Percentiles rank a stretch among this genome's conserved stretches.
Conservation (phyloP, 1,284 basidiomycete genomes). For the Neonothopanus nambi region DNA sequence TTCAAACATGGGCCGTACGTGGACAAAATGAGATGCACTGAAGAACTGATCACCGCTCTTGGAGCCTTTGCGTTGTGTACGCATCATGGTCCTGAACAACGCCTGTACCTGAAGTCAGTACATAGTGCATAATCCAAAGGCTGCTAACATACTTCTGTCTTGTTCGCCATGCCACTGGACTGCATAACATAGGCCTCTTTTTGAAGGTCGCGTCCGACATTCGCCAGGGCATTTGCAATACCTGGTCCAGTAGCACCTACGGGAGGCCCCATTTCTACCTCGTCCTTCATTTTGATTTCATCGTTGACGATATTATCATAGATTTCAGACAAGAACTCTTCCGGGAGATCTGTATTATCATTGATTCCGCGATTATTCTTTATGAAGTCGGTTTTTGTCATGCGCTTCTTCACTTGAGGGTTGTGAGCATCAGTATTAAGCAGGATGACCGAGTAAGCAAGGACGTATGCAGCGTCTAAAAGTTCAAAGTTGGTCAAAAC, state of each 20-base stretch:
- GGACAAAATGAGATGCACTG: constrained; percentile 92
- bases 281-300: constrained; percentile 98
- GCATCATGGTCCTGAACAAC: constrained; percentile 87
- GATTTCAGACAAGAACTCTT: constrained; percentile 75
- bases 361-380: constrained; percentile 96
- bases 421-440: constrained; percentile 96
- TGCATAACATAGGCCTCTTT: constrained; percentile 93
- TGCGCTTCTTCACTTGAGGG: constrained; percentile 89
- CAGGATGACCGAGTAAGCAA: constrained; percentile 92
- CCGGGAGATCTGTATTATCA: constrained; percentile 83
- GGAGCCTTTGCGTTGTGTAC: constrained; percentile 79
- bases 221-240: constrained; percentile 78
- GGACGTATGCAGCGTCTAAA: constrained; percentile 87
- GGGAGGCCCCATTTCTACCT: constrained; percentile 66
- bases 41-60: constrained; percentile 85
- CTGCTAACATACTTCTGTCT: constrained; percentile 74
- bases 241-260: constrained; percentile 62
- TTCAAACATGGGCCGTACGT: constrained; percentile 97
- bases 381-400: constrained; percentile 89
- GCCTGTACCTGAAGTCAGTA: constrained; percentile 50
- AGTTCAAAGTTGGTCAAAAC: background rate
- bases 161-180: constrained; percentile 92
- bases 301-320: constrained; percentile 90
- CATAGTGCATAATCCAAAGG: constrained; percentile 10
- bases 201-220: constrained; percentile 90